Percentiles rank a stretch among this genome's conserved stretches.
Conservation (phyloP, 352 stramenopile genomes). For the Pythium folliculosum region DNA sequence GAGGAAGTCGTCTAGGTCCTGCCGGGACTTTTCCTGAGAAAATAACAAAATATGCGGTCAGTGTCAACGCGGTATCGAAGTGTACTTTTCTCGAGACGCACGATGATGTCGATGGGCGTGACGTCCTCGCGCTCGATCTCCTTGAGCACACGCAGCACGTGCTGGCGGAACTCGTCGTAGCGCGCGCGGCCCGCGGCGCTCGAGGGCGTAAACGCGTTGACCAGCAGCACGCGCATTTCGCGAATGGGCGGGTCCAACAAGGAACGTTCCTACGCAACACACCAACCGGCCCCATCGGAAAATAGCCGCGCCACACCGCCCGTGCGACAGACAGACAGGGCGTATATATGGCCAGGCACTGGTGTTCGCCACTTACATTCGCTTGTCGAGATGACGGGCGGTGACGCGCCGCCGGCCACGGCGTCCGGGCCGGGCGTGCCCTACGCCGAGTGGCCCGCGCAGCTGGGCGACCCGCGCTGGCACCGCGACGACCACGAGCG, state of each 20-base stretch:
- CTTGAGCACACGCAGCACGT: constrained; percentile 48
- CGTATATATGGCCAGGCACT: neutral
- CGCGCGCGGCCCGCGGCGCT: constrained; percentile 46
- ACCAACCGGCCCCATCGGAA: constrained; percentile 11
- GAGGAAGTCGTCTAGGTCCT: constrained; percentile 70
- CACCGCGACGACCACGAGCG: constrained; percentile 20
- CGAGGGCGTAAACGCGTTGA: constrained; percentile 59
- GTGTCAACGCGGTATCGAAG: neutral
- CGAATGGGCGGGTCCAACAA: neutral
- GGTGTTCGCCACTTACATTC: no score
- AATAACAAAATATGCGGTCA: neutral
- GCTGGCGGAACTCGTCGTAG: constrained; percentile 54
- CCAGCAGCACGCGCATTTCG: constrained; percentile 67
- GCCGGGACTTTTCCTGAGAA: constrained; percentile 56
- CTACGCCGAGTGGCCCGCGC: constrained; percentile 67
- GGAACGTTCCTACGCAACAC: neutral
- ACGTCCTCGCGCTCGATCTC: constrained; percentile 68
- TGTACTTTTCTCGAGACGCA: constrained; percentile 25
- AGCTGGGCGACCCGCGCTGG: constrained; percentile 51
- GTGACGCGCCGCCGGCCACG: constrained; percentile 16
- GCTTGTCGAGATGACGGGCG: constrained; percentile 6
- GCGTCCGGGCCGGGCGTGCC: constrained; percentile 18
- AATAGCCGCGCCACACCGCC: constrained; percentile 14
- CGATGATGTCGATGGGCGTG: constrained; percentile 59
- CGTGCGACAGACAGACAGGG: neutral